phyloP scores from a whole-genome alignment of 768 basidiomycete genomes.

The Trametes coccinea region DNA sequence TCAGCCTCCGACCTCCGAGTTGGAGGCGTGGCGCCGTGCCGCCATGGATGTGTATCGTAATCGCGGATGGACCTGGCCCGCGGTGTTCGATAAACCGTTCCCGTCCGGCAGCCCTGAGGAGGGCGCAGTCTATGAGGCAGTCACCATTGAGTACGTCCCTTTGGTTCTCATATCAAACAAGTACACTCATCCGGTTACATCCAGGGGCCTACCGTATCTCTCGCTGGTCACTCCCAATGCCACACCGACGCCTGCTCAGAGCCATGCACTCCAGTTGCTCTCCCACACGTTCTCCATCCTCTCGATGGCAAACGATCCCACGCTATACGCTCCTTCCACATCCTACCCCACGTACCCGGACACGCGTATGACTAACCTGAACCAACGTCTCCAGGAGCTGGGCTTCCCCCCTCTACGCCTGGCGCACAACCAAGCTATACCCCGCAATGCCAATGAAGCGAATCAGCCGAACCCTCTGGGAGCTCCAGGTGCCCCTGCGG shows the following conservation, averaged over 20 bases:
- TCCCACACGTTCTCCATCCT: conserved; percentile 56
- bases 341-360: conserved; percentile 37
- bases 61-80: conserved; percentile 45
- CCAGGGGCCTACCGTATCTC: conserved; percentile 56
- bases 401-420: conserved; percentile 56
- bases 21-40: conserved; percentile 17
- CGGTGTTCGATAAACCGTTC: conserved; percentile 40
- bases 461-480: conserved; percentile 19
- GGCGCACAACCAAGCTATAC: conserved; percentile 29
- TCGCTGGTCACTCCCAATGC: conserved; percentile 46
- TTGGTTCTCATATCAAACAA: neutral
- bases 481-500: conserved; percentile 23
- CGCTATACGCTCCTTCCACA: neutral
- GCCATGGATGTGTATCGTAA: conserved; percentile 33
- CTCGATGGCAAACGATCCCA: conserved; percentile 28
- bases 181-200: neutral
- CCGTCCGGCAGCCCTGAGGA: conserved; percentile 29
- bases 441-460: conserved; percentile 38
- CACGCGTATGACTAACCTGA: conserved; percentile 42
- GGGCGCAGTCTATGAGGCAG: conserved; percentile 37
- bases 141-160: conserved; percentile 33
- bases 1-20: conserved; percentile 6
- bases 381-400: conserved; percentile 62
- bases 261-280: conserved; percentile 65
- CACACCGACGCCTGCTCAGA: conserved; percentile 57